Evolutionary conservation across 768 basidiomycete species (phyloP), one percentile per base, ranked within the genome.

Genomic region (Termitomyces sp.): DNA sequence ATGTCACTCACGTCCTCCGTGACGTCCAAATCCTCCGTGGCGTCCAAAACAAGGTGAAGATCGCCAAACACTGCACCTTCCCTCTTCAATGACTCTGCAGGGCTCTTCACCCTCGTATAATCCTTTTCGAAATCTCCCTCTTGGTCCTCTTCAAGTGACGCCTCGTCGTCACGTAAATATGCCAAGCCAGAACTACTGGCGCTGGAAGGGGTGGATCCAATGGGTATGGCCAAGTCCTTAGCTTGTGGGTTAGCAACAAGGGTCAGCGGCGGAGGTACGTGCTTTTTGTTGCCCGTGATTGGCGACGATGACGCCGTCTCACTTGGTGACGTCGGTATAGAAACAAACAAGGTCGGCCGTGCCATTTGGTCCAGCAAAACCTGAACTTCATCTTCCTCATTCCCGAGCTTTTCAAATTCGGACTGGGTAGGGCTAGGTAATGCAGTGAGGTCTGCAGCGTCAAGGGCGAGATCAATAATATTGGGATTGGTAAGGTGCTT

Each of bases 181-280:
- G 84, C 74, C 48, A 86, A 66, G 39, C 70, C 62, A 18, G 69
- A 67, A 59, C 74, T 78, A 16, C 59, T 73, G 20, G 70, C 66
- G 50, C 72, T 73, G n/a, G 65, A 64, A 32, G 72, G 72, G 24
- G 71, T 47, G 10, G 78, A 73, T 55, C 74, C 72, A 24, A 63
- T 61, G 5, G 78, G 72, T 26, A 79, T 64, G 31, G 68, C 63
- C 29, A 76, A 51, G 36, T 73, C 67, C 44, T 39, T 61, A 55
- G 64, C 64, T 34, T 57, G 58, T 55, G 74, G 63, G 59, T 74
- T 71, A 59, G 77, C 69, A 58, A 74, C 63, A 66, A 88, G 71
- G 27, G 81, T 74, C 55, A 88, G 69, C 14, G 86, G 87, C 2
- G 86, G 81, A 0, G 86, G 87, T 32, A 80, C 63, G 47, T 80